Evolutionary conservation across 1,284 basidiomycete genomes (phyloP).

Genomic region (Ceratobasidium sp.): DNA sequence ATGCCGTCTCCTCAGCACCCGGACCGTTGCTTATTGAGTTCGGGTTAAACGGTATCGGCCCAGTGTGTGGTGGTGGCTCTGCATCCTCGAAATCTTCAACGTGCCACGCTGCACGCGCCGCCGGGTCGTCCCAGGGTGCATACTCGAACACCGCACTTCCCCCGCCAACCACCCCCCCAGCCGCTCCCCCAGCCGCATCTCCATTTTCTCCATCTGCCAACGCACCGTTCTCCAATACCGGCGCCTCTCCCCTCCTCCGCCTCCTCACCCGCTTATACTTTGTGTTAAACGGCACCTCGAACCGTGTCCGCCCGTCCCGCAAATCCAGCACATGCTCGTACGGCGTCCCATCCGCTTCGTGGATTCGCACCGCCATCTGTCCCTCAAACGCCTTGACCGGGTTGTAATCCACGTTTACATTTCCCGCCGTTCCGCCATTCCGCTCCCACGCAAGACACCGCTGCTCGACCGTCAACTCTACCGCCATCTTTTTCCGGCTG

Average conservation of each 20-base stretch:
- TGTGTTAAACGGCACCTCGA: conserved; percentile 99
- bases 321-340: conserved; percentile 99
- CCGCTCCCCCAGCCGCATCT: conserved; percentile 89
- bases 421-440: conserved; percentile 68
- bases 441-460: conserved; percentile 79
- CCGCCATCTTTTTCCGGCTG: conserved; percentile 97
- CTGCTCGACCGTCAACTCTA: conserved; percentile 95
- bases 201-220: conserved; percentile 83
- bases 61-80: conserved; percentile 92
- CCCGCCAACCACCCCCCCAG: conserved; percentile 93
- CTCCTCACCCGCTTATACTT: conserved; percentile 98
- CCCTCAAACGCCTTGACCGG: conserved; percentile 92
- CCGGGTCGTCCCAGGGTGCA: conserved; percentile 95
- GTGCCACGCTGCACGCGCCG: conserved; percentile 92
- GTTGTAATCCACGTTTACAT: conserved; percentile 74
- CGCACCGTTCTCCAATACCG: conserved; percentile 85
- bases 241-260: conserved; percentile 88
- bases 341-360: conserved; percentile 98
- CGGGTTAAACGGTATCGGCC: conserved; percentile 56
- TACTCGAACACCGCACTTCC: conserved; percentile 78
- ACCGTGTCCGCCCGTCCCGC: conserved; percentile 85
- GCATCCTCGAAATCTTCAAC: conserved; percentile 97
- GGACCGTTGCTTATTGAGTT: neutral
- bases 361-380: conserved; percentile 98
- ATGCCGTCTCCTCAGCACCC: conserved; percentile 65